Conservation (phyloP, 2,329 filamentous ascomycete species). For the Phyllosticta capitalensis region DNA sequence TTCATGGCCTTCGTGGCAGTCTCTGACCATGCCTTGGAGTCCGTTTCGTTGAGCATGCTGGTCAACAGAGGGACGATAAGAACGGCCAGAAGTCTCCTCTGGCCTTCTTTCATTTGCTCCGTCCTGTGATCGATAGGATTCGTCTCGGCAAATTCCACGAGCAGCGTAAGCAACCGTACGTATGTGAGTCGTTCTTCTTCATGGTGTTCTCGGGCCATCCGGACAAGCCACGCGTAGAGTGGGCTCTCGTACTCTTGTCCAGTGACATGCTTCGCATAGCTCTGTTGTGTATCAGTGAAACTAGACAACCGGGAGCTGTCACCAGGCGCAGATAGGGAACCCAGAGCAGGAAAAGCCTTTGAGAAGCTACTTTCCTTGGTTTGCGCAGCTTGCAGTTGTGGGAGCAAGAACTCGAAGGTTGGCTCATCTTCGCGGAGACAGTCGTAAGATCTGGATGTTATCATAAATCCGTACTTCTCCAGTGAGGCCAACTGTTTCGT, state of each 20-base stretch:
- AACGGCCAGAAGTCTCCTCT: slow-evolving; percentile 33
- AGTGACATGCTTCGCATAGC: slow-evolving; percentile 21
- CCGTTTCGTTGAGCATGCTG: slow-evolving; percentile 34
- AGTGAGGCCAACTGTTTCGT: background rate
- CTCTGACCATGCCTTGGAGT: slow-evolving; percentile 15
- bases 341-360: slow-evolving; percentile 35
- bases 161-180: slow-evolving; percentile 27
- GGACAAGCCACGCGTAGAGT: slow-evolving; percentile 39
- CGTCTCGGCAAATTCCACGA: slow-evolving; percentile 23
- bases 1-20: slow-evolving; percentile 50
- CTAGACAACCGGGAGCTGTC: slow-evolving; percentile 19
- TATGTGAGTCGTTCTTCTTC: slow-evolving; percentile 33
- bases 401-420: slow-evolving; percentile 20
- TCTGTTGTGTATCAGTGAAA: slow-evolving; percentile 20
- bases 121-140: slow-evolving; percentile 25
- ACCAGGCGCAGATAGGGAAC: slow-evolving; percentile 16
- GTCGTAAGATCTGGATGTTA: background rate
- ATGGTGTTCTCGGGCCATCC: slow-evolving; percentile 33
- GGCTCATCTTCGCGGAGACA: slow-evolving; percentile 2
- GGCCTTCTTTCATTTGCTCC: slow-evolving; percentile 26
- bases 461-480: slow-evolving; percentile 7
- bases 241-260: slow-evolving; percentile 37
- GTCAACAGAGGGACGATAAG: slow-evolving; percentile 39
- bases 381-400: slow-evolving; percentile 29
- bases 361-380: slow-evolving; percentile 30